Percentiles rank a stretch among this genome's conserved stretches.
phyloP scores from a whole-genome alignment of 495 filamentous ascomycete genomes.

The Xanthoparmelia taractica region DNA sequence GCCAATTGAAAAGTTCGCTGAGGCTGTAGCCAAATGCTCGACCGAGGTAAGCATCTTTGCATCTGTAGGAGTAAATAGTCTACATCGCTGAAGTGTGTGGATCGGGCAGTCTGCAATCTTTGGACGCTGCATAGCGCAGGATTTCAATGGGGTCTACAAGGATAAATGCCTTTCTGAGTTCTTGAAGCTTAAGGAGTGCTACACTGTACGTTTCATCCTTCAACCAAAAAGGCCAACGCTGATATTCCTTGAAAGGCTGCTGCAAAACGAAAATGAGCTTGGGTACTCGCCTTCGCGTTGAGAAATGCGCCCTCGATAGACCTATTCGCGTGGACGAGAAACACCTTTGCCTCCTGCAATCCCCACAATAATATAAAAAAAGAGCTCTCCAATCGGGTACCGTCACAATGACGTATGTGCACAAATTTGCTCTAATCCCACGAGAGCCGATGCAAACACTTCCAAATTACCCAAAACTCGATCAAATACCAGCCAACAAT shows the following conservation, averaged over 20 bases:
- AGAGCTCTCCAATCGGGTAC: conserved; percentile 1
- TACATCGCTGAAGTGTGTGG: neutral
- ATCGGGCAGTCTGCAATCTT: conserved; percentile 64
- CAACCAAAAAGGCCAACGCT: neutral
- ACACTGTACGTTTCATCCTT: conserved; percentile 49
- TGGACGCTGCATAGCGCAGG: conserved; percentile 83
- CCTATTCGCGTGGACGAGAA: neutral
- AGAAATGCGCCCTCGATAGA: neutral
- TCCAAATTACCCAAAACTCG: neutral
- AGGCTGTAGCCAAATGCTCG: conserved; percentile 74
- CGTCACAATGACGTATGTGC: conserved; percentile 2
- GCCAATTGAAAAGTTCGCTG: conserved; percentile 84
- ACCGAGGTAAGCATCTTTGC: conserved; percentile 51
- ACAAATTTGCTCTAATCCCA: neutral
- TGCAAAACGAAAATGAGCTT: conserved; percentile 21
- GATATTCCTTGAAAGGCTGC: conserved; percentile 15
- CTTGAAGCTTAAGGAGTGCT: conserved; percentile 79
- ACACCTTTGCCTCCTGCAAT: neutral
- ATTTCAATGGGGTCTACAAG: conserved; percentile 86
- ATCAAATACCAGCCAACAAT: neutral
- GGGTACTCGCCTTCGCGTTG: neutral
- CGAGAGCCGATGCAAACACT: neutral
- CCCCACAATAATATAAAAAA: neutral
- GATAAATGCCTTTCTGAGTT: conserved; percentile 89
- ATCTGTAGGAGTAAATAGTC: neutral